A percentile compares a stretch with the other conserved stretches of the same genome.
phyloP scores from a whole-genome alignment of 2,329 filamentous ascomycete species.

The Pseudogymnoascus destructans region DNA sequence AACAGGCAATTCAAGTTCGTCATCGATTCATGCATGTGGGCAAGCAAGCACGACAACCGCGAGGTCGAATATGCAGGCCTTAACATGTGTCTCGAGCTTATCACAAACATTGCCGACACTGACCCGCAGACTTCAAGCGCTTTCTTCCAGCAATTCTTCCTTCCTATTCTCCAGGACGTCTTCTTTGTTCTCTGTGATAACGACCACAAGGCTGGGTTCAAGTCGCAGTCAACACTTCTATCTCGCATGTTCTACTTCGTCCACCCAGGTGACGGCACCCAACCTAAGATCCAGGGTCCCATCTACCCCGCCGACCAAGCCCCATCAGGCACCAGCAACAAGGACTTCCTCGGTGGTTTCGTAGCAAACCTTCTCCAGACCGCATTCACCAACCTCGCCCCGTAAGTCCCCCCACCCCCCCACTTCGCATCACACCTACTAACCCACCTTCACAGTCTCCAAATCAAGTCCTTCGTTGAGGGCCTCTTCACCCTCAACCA shows the following conservation, averaged over 20 bases:
- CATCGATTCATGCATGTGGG: constrained; percentile 99
- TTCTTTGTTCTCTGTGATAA: constrained; percentile 97
- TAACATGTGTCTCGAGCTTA: constrained; percentile 94
- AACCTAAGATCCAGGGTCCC: constrained; percentile 80
- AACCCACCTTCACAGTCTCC: constrained; percentile 42
- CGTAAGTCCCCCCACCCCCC: constrained; percentile 42
- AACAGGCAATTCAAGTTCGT: constrained; percentile 98
- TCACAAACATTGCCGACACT: constrained; percentile 92
- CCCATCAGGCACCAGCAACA: constrained; percentile 70
- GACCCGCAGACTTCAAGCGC: constrained; percentile 75
- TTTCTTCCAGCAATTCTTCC: constrained; percentile 97
- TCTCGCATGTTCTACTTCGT: constrained; percentile 95
- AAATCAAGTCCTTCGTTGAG: constrained; percentile 84
- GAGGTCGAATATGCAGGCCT: constrained; percentile 93
- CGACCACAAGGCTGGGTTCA: constrained; percentile 98
- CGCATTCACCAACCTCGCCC: constrained; percentile 85
- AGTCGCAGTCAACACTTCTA: constrained; percentile 87
- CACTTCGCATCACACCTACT: constrained; percentile 22
- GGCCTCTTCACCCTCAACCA: constrained; percentile 80
- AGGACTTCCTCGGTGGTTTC: constrained; percentile 80
- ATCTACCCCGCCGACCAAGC: constrained; percentile 82
- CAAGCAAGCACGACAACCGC: constrained; percentile 99
- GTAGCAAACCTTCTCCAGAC: constrained; percentile 73
- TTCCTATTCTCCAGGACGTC: constrained; percentile 89
- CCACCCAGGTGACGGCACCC: constrained; percentile 51